Conservation (phyloP, 2,329 filamentous ascomycete genomes). For the Aspergillus sclerotialis region DNA sequence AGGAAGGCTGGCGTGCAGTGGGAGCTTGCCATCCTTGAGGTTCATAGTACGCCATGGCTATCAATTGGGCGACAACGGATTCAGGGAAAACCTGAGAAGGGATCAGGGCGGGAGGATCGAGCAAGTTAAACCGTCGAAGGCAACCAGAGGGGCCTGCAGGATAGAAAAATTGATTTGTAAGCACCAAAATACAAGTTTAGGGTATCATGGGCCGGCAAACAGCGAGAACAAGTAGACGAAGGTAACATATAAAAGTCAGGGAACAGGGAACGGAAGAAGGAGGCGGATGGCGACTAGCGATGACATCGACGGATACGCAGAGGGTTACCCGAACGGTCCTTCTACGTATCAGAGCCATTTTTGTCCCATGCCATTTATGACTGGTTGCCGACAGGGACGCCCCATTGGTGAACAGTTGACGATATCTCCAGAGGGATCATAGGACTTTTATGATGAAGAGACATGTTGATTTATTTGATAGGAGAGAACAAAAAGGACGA, state of each 20-base stretch:
- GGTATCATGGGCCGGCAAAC: no score
- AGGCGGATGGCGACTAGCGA: slow-evolving; percentile 10
- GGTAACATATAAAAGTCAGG: slow-evolving; percentile 2
- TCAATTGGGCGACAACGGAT: slow-evolving; percentile 10
- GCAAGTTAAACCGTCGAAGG: slow-evolving; percentile 16
- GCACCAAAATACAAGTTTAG: no score
- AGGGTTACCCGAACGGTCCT: slow-evolving; percentile 3
- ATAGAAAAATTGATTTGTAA: slow-evolving; percentile 12
- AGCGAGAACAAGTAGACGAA: slow-evolving; percentile 2
- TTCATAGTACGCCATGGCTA: slow-evolving; percentile 63
- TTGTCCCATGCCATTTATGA: no score
- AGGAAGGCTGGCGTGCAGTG: slow-evolving; percentile 55
- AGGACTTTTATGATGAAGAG: neutral
- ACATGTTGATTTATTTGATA: neutral
- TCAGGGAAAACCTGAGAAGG: slow-evolving; percentile 10
- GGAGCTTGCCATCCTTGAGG: slow-evolving; percentile 57
- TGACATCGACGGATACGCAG: slow-evolving; percentile 8
- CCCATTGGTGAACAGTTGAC: no score
- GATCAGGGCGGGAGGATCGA: slow-evolving; percentile 17
- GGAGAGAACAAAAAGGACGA: neutral
- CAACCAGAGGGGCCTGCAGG: slow-evolving; percentile 16
- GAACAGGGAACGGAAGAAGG: slow-evolving; percentile 1
- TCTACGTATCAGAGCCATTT: slow-evolving; percentile 8
- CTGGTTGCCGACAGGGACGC: neutral
- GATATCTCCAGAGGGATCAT: no score